These are phyloP conservation scores for Salix koriyanagi DNA, from an alignment of 345 rosid species.

Conservation along the genomic window DNA sequence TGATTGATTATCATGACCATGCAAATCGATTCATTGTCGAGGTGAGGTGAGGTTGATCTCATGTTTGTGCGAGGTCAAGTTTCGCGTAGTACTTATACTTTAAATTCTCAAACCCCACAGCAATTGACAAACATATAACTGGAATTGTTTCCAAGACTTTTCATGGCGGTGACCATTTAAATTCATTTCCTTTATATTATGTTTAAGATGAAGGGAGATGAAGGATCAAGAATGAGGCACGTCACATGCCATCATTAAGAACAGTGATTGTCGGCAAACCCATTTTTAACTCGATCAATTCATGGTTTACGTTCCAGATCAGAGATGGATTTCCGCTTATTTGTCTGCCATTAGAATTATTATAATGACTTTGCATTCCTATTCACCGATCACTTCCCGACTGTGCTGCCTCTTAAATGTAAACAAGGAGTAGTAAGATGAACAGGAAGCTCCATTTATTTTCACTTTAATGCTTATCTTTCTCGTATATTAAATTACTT, in stretches of 20 bases:
- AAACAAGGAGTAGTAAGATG: neutral
- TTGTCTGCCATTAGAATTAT: constrained; percentile 33
- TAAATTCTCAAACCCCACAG: neutral
- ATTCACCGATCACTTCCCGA: neutral
- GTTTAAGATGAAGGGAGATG: neutral
- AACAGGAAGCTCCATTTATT: neutral
- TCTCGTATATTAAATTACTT: too few relatives aligned
- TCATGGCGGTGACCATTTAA: neutral
- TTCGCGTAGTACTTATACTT: neutral
- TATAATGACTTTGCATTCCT: neutral
- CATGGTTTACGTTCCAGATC: neutral
- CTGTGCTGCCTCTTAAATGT: constrained; percentile 13
- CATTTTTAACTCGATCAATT: constrained; percentile 13
- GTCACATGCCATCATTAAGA: constrained; percentile 16
- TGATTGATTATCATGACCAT: constrained; percentile 33
- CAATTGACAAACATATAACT: constrained; percentile 8
- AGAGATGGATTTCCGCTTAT: constrained; percentile 13
- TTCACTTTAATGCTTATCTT: neutral
- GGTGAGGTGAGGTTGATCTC: neutral
- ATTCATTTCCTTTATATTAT: constrained; percentile 1
- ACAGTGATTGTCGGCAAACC: constrained; percentile 65
- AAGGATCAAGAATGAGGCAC: neutral
- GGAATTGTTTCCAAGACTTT: neutral
- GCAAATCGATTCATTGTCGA: constrained; percentile 15
- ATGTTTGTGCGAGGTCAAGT: neutral